Base-by-base conservation (phyloP, 768 basidiomycete species). In the Trametes sanguinea region DNA sequence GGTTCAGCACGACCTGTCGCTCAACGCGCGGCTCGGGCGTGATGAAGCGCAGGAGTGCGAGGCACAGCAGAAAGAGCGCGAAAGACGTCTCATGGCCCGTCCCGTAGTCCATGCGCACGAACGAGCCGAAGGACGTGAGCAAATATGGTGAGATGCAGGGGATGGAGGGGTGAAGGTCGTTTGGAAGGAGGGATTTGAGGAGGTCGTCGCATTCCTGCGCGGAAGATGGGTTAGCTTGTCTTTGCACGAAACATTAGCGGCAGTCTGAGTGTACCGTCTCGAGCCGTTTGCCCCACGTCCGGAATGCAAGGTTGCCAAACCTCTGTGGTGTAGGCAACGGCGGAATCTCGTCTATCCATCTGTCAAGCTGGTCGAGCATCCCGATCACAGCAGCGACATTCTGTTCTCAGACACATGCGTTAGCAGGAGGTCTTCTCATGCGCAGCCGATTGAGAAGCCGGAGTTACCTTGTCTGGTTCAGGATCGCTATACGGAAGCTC, bases 71-170 rank as follows among this genome's bases (percentile, higher is more conserved):
- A 62, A 93, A 90, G 16, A 95, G 76, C 6, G 83, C 85, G 70
- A 97, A 98, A 0, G 91, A 88, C 0, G 93, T 83, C 77, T 98
- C 97, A 69, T 99, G 97, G 1, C 97, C 97, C 3, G 93, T 94
- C 1, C 97, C 96, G 71, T 98, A 98, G 78, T 99, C 97, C 77
- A 98, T 86, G 57, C 97, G 85, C 11, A 83, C 82, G 68, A 93
- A 90, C 4, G 91, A 94, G 7, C 97, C 97, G 73, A 98, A 98
- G 1, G 94, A 89, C 2, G 85, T 80, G 56, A 90, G 68, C 33
- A 98, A 74, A 65, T 96, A 91, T 1, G 94, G 92, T 39, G 85
- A 83, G 54, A 98, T 71, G 57, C 88, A 85, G 2, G 87, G 86
- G 40, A 86, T 77, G 6, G 79, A 81, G 14, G 74, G 63, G 17